Conservation (phyloP, 352 stramenopile genomes). For the Pythium guiyangense region DNA sequence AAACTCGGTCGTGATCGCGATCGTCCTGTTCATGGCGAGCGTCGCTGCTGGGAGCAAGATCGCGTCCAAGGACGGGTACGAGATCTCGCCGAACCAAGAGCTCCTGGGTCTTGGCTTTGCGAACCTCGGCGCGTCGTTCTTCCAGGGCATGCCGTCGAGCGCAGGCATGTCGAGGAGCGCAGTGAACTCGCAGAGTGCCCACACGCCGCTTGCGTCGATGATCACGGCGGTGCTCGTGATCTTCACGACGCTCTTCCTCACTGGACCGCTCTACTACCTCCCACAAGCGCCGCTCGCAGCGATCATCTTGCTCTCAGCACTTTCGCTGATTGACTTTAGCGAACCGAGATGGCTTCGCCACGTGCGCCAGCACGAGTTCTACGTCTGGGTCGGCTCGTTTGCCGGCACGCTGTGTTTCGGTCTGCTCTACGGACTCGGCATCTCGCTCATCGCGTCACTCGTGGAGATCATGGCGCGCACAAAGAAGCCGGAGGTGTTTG, state of each 20-base stretch:
- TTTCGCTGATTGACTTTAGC: slow-evolving; percentile 82
- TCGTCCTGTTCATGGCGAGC: slow-evolving; percentile 93
- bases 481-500: slow-evolving; percentile 40
- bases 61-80: slow-evolving; percentile 73
- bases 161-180: slow-evolving; percentile 88
- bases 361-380: slow-evolving; percentile 55
- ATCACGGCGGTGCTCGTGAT: slow-evolving; percentile 86
- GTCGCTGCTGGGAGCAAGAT: slow-evolving; percentile 88
- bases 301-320: slow-evolving; percentile 89
- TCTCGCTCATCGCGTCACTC: slow-evolving; percentile 54
- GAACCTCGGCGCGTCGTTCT: slow-evolving; percentile 87
- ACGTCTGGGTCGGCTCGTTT: slow-evolving; percentile 55
- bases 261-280: slow-evolving; percentile 84
- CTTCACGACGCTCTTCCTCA: slow-evolving; percentile 88
- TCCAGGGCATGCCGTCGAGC: slow-evolving; percentile 87
- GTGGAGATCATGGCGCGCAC: slow-evolving; percentile 65
- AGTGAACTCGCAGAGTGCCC: slow-evolving; percentile 88
- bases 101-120: slow-evolving; percentile 89
- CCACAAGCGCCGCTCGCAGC: slow-evolving; percentile 81
- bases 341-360: slow-evolving; percentile 83
- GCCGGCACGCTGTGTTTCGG: slow-evolving; percentile 39
- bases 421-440: slow-evolving; percentile 40
- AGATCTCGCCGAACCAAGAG: slow-evolving; percentile 85
- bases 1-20: slow-evolving; percentile 71
- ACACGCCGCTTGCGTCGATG: slow-evolving; percentile 86